Evolutionary conservation across 129 eudicot species (phyloP), one percentile per base, ranked within the genome.

Genomic region (Flaveria brownii): DNA sequence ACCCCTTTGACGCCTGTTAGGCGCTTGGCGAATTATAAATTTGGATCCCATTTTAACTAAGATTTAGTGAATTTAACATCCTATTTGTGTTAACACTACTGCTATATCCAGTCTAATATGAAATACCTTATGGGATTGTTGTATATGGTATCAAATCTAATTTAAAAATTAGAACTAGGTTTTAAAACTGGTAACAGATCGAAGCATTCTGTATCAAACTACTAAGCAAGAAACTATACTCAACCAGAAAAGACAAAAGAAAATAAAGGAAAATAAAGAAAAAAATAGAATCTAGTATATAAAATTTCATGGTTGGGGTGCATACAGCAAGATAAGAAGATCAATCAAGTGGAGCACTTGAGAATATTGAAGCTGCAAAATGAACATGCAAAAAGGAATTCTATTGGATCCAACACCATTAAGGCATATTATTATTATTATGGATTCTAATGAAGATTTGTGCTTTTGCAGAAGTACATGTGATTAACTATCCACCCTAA

Each of bases 341-440:
- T 52, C 50, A 74, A 77, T 68, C 81, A 77, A 77, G 81, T 54
- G 81, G 81, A 77, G 68, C 57, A 49, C 62, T 62, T 41, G 12
- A 1, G 41, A 36, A 36, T 36, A 36, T 36, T 43, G 78, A 61
- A 63, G 33, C 79, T 62, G 45, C 49, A 20, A 23, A 11, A 28
- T 47, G 28, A 77, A 67, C 70, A 36, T 36, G 41, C 46, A 41
- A 55, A 77, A 77, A 77, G 74, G 55, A 52, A 52, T 46, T 61
- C 55, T 23, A 36, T 36, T 5, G 41, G 41, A 39, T 39, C 51
- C 55, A 57, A 33, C 68, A 73, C 60, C 77, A 73, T 56, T 17
- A 54, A 36, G 41, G 65, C 7, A 36, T 55, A 65, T 71, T 45
- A 60, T 74, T 45, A 60, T 74, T 3, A 45, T 61, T 60, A 4